Base-by-base conservation (phyloP, 306 rosid genomes). In the Dalbergia oliveri region DNA sequence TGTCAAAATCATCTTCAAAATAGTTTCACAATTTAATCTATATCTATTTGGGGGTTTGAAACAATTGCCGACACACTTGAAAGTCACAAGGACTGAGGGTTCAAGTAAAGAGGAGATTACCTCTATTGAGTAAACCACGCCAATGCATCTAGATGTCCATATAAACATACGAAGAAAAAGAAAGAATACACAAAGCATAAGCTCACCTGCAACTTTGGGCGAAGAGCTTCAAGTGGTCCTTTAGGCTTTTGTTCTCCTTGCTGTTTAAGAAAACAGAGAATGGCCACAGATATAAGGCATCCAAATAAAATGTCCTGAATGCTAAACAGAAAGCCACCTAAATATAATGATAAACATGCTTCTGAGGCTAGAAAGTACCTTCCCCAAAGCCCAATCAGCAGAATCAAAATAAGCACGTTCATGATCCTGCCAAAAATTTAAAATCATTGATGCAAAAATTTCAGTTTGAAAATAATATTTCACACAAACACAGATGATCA, bases 301-400 rank as follows among this genome's bases (percentile, higher is more conserved):
- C 37, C 56, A 72, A 80, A 72, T 64, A 72, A 77, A 79, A 72
- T 35, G 18, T 43, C 63, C 14, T 11, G 60, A 84, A 66, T 77
- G 69, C 77, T 14, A 45, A 35, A 39, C 21, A 34, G 13, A 23
- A 75, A 53, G 63, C 56, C 71, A 41, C 6, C 26, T 63, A 34
- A 53, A 77, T 50, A 39, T 58, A 54, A 63, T 21, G 61, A 80
- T 37, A 54, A 53, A 45, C 39, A 73, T 33, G 56, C 64, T 12
- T 78, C 57, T 4, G 51, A 45, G 45, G 65, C 72, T 16, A 26
- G 45, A 80, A 68, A 78, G 67, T 87, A 94, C 98, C 97, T 94
- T 94, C 72, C 98, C 97, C 83, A 94, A 79, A 73, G 98, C 99
- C 99, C 99, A 95, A 83, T 95, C 99, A 35, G 99, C 99, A 75